A percentile compares a stretch with the other conserved stretches of the same genome.
phyloP scores from a whole-genome alignment of 164 flowering plant genomes.

The Vitis cinerea region DNA sequence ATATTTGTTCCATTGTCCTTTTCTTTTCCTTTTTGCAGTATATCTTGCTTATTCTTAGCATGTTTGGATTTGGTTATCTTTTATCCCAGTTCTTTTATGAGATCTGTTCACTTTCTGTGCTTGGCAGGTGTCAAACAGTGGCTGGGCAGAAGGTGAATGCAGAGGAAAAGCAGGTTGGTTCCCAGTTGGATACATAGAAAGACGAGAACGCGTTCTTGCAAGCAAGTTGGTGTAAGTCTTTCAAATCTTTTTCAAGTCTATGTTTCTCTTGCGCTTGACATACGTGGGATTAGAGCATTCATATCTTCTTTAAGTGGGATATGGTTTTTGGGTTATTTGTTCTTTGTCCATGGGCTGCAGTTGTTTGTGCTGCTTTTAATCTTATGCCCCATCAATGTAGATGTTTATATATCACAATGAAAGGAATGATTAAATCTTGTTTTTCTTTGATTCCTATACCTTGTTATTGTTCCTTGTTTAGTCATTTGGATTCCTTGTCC shows the following conservation, averaged over 20 bases:
- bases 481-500: too few species aligned
- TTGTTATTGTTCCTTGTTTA: too few species aligned
- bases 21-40: too few species aligned
- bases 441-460: too few species aligned
- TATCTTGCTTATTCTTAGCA: too few species aligned
- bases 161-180: slow-evolving; percentile 97
- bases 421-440: background rate
- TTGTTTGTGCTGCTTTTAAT: background rate
- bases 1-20: too few species aligned
- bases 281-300: background rate
- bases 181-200: slow-evolving; percentile 78
- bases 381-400: background rate
- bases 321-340: background rate
- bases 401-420: background rate
- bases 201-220: slow-evolving; percentile 94
- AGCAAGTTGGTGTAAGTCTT: slow-evolving; percentile 86
- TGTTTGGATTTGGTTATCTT: background rate
- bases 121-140: slow-evolving; percentile 74
- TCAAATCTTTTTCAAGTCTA: slow-evolving; percentile 15
- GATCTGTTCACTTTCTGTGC: background rate
- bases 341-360: background rate
- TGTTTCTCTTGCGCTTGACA: background rate
- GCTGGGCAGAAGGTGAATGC: slow-evolving; percentile 99
- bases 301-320: background rate
- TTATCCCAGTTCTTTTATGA: too few species aligned